Percentiles rank a stretch among this genome's conserved stretches.
phyloP scores from a whole-genome alignment of 2,329 filamentous ascomycete genomes.

The Neurospora crassa region DNA sequence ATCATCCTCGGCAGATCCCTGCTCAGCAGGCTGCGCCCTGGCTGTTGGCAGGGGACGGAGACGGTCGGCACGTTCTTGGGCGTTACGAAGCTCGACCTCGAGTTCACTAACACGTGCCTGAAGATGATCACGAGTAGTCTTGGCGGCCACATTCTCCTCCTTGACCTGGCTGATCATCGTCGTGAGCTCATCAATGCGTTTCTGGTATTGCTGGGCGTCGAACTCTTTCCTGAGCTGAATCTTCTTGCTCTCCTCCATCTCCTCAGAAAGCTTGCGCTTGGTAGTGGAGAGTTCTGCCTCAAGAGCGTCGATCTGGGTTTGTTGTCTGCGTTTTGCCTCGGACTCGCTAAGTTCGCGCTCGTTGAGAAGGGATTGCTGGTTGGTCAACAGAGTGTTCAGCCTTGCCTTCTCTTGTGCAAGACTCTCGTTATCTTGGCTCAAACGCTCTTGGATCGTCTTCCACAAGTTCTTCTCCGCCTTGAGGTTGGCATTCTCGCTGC shows the following conservation, averaged over 20 bases:
- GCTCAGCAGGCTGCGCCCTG: slow-evolving; percentile 34
- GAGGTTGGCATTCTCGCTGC: slow-evolving; percentile 83
- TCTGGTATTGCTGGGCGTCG: slow-evolving; percentile 78
- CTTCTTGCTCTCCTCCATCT: slow-evolving; percentile 78
- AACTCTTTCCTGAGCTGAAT: slow-evolving; percentile 77
- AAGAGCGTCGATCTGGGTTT: slow-evolving; percentile 66
- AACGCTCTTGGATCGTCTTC: slow-evolving; percentile 84
- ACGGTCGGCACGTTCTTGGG: slow-evolving; percentile 76
- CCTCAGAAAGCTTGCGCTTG: slow-evolving; percentile 75
- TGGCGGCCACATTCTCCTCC: slow-evolving; percentile 76
- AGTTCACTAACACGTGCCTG: slow-evolving; percentile 84
- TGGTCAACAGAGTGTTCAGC: slow-evolving; percentile 72
- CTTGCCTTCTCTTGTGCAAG: slow-evolving; percentile 76
- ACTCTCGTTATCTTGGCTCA: slow-evolving; percentile 79
- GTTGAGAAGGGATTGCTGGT: slow-evolving; percentile 81
- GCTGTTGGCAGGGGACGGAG: slow-evolving; percentile 71
- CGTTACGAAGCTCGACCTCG: slow-evolving; percentile 75
- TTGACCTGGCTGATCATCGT: slow-evolving; percentile 68
- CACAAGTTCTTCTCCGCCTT: slow-evolving; percentile 92
- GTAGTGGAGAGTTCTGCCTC: slow-evolving; percentile 69
- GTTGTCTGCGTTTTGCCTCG: slow-evolving; percentile 71
- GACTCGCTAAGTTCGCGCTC: slow-evolving; percentile 80
- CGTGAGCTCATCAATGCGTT: slow-evolving; percentile 86
- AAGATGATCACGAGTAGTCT: slow-evolving; percentile 82
- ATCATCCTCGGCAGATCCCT: slow-evolving; percentile 29